phyloP scores from a whole-genome alignment of 495 filamentous ascomycete species.

The Penicillium paradoxum region DNA sequence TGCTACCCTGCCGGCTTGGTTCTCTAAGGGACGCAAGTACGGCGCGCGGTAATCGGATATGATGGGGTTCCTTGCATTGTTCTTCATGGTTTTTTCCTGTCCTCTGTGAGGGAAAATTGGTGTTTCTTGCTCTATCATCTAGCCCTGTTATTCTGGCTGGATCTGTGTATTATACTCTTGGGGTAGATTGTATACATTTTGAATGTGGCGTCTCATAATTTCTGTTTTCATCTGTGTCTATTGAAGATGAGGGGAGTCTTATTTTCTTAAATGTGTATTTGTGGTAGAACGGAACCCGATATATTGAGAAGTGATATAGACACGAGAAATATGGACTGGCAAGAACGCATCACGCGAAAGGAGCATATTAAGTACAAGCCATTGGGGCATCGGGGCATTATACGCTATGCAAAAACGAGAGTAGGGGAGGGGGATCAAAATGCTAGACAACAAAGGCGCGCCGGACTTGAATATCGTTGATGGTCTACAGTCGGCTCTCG shows the following conservation, averaged over 20 bases:
- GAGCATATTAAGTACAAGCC: conserved; percentile 9
- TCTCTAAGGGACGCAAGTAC: not conserved
- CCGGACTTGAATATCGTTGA: not conserved
- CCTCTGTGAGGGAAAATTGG: not conserved
- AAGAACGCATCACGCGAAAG: conserved; percentile 7
- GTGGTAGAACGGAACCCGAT: not conserved
- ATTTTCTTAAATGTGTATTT: not conserved
- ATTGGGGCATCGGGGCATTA: conserved; percentile 4
- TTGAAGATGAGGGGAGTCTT: not conserved
- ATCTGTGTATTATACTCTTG: conserved; percentile 10
- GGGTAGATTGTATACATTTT: conserved; percentile 11
- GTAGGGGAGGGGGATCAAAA: conserved; percentile 4
- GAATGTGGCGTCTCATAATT: conserved; percentile 1
- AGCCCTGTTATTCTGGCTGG: not conserved
- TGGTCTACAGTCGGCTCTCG: conserved; percentile 54
- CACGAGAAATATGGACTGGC: conserved; percentile 3
- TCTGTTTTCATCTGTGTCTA: not conserved
- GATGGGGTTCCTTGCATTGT: conserved; percentile 5
- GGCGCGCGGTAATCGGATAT: not conserved
- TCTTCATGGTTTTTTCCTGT: not conserved
- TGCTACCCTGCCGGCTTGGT: conserved; percentile 8
- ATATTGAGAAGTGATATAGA: conserved; percentile 14
- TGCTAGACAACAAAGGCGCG: not conserved
- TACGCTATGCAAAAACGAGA: conserved; percentile 26
- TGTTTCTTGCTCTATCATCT: conserved; percentile 7